Percentiles rank a stretch among this genome's conserved stretches.
These are phyloP conservation scores for Beverwykella pulmonaria DNA, from an alignment of 495 filamentous ascomycete species.

Conservation along the genomic window DNA sequence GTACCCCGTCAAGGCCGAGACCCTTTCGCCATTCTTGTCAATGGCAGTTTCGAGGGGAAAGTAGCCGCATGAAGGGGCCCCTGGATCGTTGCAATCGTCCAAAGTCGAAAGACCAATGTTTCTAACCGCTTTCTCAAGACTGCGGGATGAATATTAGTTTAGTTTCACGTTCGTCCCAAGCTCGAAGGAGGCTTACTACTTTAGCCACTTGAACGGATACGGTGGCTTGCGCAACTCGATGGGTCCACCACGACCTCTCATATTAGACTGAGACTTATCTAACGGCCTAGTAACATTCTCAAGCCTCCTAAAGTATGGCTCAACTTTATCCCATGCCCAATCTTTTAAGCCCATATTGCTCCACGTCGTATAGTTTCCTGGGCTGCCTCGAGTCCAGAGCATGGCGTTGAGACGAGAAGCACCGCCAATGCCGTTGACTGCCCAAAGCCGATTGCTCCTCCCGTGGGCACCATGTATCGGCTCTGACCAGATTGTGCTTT, in stretches of 20 bases:
- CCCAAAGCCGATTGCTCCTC: conserved; percentile 24
- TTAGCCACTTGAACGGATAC: conserved; percentile 29
- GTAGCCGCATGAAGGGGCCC: conserved; percentile 16
- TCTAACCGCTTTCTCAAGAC: conserved; percentile 20
- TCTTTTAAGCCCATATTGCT: conserved; percentile 18
- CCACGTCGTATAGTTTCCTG: conserved; percentile 23
- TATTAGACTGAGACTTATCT: conserved; percentile 5
- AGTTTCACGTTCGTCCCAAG: background rate
- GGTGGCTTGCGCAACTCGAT: conserved; percentile 23
- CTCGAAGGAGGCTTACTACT: conserved; percentile 20
- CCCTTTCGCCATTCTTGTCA: conserved; percentile 27
- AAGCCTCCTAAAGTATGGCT: conserved; percentile 26
- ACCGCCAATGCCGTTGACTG: conserved; percentile 27
- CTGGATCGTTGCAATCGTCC: conserved; percentile 25
- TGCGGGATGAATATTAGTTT: conserved; percentile 4
- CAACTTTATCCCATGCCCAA: conserved; percentile 26
- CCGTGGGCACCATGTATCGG: conserved; percentile 19
- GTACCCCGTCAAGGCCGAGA: conserved; percentile 20
- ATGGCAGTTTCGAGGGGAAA: conserved; percentile 28
- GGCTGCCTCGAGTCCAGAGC: conserved; percentile 29
- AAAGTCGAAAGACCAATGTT: conserved; percentile 22
- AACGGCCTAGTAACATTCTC: conserved; percentile 16
- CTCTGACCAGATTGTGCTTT: conserved; percentile 27
- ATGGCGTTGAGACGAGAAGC: conserved; percentile 28
- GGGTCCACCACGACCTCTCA: conserved; percentile 18